phyloP scores from a whole-genome alignment of 2,329 filamentous ascomycete genomes.

The Esteya vermicola region DNA sequence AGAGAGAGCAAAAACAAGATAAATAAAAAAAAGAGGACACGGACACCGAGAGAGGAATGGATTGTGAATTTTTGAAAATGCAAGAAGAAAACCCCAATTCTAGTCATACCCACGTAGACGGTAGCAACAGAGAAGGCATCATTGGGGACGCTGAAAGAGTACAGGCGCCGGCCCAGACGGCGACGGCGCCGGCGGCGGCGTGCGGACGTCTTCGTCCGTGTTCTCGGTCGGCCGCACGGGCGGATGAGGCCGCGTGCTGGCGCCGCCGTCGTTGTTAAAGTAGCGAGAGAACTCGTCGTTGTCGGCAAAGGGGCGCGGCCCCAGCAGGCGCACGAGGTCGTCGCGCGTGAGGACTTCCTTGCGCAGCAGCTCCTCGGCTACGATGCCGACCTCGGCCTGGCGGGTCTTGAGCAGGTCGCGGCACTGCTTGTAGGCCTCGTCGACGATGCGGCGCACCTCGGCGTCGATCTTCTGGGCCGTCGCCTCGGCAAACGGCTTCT shows the following conservation, averaged over 20 bases:
- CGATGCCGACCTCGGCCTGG: conserved; percentile 74
- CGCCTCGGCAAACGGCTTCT: conserved; percentile 92
- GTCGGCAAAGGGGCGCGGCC: conserved; percentile 72
- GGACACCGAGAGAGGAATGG: too few relatives aligned
- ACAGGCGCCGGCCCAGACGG: conserved; percentile 1
- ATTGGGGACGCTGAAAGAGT: conserved; percentile 3
- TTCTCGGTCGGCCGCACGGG: conserved; percentile 33
- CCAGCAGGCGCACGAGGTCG: conserved; percentile 80
- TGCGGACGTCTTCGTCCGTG: conserved; percentile 4
- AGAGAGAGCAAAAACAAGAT: too few relatives aligned
- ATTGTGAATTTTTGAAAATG: too few relatives aligned
- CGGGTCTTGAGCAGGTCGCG: conserved; percentile 68
- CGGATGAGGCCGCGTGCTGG: conserved; percentile 35
- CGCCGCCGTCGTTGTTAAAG: conserved; percentile 50
- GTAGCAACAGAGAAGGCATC: not conserved
- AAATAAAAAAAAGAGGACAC: too few relatives aligned
- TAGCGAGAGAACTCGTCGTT: conserved; percentile 87
- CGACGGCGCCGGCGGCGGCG: conserved; percentile 1
- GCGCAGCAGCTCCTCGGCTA: conserved; percentile 81
- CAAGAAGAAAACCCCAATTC: not conserved
- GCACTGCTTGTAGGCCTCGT: conserved; percentile 86
- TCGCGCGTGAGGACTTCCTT: conserved; percentile 89
- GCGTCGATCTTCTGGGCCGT: conserved; percentile 85
- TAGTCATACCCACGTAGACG: not conserved
- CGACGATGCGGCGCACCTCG: conserved; percentile 84